phyloP scores from a whole-genome alignment of 2,329 filamentous ascomycete species.

The Periconia sp. region DNA sequence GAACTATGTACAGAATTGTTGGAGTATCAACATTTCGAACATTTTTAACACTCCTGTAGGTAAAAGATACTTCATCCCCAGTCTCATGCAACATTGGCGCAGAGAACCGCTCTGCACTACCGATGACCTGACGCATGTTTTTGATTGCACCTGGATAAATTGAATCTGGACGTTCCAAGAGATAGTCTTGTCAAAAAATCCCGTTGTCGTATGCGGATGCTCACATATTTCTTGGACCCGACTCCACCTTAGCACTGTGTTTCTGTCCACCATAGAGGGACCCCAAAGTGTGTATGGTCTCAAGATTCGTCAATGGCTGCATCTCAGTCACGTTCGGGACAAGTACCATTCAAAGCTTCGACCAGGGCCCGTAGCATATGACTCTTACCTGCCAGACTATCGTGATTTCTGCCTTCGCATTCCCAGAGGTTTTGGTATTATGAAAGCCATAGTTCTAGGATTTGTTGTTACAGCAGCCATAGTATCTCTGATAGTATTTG shows the following conservation, averaged over 20 bases:
- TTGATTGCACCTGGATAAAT: not conserved
- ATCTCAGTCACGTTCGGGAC: not conserved
- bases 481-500: too few relatives aligned
- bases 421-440: not conserved
- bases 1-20: too few relatives aligned
- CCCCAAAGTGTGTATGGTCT: not conserved
- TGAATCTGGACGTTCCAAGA: slow-evolving; percentile 8
- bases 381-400: not conserved
- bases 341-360: not conserved
- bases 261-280: not conserved
- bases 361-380: not conserved
- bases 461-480: too few relatives aligned
- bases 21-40: too few relatives aligned
- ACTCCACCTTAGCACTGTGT: not conserved
- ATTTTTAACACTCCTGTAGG: too few relatives aligned
- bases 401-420: not conserved
- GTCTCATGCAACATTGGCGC: not conserved
- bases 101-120: not conserved
- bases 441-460: too few relatives aligned
- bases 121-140: not conserved
- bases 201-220: slow-evolving; percentile 1
- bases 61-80: not conserved
- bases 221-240: not conserved
- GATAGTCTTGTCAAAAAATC: not conserved
- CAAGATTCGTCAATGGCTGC: too few relatives aligned